phyloP scores from a whole-genome alignment of 768 basidiomycete genomes.

The Epithele typhae region DNA sequence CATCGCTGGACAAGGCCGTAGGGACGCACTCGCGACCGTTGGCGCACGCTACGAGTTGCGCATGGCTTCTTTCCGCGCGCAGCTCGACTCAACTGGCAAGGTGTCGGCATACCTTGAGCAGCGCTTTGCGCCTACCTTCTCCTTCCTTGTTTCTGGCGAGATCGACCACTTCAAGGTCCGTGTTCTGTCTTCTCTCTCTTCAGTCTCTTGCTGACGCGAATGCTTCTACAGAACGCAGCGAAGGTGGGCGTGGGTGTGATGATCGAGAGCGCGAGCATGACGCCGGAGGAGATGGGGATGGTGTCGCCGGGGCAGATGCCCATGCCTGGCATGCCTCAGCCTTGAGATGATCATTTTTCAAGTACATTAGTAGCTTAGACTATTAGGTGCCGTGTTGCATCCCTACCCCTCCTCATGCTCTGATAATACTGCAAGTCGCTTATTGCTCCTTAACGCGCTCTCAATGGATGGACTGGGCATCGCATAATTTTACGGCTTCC shows the following conservation, averaged over 20 bases:
- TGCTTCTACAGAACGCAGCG: conserved; percentile 65
- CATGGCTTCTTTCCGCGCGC: conserved; percentile 90
- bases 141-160: conserved; percentile 93
- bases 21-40: conserved; percentile 90
- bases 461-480: too few relatives aligned
- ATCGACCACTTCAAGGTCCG: conserved; percentile 96
- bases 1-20: conserved; percentile 69
- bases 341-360: conserved; percentile 2
- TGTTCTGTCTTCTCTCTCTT: background rate
- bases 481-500: too few relatives aligned
- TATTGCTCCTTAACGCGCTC: too few relatives aligned
- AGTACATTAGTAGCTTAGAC: conserved; percentile 16
- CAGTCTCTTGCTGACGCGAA: background rate
- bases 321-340: conserved; percentile 13
- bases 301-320: conserved; percentile 21
- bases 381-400: conserved; percentile 12
- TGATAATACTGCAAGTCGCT: conserved; percentile 14
- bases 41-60: conserved; percentile 97
- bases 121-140: conserved; percentile 91
- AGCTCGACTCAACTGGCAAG: conserved; percentile 92
- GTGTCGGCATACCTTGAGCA: conserved; percentile 94
- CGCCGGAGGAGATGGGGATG: conserved; percentile 75
- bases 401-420: conserved; percentile 16
- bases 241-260: conserved; percentile 97
- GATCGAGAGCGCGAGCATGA: conserved; percentile 84